Evolutionary conservation across 345 rosid genomes (phyloP).

Genomic region (Jatropha curcas): DNA sequence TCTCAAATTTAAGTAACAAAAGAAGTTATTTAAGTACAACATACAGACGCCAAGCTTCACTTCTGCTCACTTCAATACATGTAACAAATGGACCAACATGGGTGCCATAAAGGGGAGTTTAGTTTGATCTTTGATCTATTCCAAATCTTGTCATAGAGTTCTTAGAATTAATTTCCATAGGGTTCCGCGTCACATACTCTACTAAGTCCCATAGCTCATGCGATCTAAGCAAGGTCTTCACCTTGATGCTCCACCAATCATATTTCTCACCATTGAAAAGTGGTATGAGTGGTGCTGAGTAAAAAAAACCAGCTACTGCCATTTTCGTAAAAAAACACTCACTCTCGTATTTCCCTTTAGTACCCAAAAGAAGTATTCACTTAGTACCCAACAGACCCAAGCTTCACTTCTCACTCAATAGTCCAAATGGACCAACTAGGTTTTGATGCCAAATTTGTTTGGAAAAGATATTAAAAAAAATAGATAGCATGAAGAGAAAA

Average conservation of each 20-base stretch:
- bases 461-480: too few relatives aligned
- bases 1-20: too few relatives aligned
- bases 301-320: neutral
- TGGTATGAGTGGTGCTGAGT: neutral
- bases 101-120: too few relatives aligned
- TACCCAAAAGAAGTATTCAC: neutral
- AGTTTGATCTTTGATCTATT: too few relatives aligned
- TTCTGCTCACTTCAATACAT: too few relatives aligned
- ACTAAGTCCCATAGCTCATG: neutral
- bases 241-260: neutral
- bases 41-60: too few relatives aligned
- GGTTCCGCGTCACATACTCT: too few relatives aligned
- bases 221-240: neutral
- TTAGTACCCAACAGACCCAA: neutral
- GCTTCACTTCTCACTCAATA: neutral
- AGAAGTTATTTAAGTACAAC: too few relatives aligned
- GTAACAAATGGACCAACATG: too few relatives aligned
- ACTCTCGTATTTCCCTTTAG: neutral
- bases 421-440: neutral
- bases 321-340: neutral
- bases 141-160: too few relatives aligned
- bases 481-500: too few relatives aligned
- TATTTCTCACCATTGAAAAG: neutral
- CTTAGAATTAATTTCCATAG: too few relatives aligned
- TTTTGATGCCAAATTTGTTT: neutral